Percentiles rank a stretch among this genome's conserved stretches.
Conservation (phyloP, 2,329 filamentous ascomycete species). For the Botrytis hyacinthi region DNA sequence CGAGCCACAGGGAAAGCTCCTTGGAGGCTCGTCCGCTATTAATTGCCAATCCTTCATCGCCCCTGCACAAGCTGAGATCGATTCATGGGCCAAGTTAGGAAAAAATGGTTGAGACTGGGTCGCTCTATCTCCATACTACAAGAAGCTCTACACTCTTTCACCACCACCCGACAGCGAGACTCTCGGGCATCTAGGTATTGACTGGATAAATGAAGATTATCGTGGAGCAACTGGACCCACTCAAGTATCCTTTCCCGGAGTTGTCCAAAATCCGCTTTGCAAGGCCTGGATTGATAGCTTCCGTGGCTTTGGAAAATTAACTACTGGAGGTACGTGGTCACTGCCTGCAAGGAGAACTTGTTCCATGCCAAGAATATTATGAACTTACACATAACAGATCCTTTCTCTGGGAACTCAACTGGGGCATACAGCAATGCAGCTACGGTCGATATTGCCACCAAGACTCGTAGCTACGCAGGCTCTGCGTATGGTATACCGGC, state of each 20-base stretch:
- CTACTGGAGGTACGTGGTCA: slow-evolving; percentile 34
- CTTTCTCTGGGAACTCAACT: no score
- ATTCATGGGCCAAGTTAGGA: slow-evolving; percentile 44
- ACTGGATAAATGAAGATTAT: slow-evolving; percentile 18
- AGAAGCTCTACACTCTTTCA: slow-evolving; percentile 16
- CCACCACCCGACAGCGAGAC: slow-evolving; percentile 1
- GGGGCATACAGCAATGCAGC: no score
- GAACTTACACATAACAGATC: no score
- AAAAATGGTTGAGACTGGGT: slow-evolving; percentile 45
- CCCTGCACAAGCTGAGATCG: slow-evolving; percentile 32
- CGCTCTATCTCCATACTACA: slow-evolving; percentile 9
- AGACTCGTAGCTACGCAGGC: no score
- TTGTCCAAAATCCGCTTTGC: slow-evolving; percentile 9
- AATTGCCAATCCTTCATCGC: slow-evolving; percentile 33
- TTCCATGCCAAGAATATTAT: no score
- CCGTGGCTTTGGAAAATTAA: slow-evolving; percentile 4
- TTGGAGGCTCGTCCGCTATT: slow-evolving; percentile 42
- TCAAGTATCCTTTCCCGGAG: slow-evolving; percentile 13
- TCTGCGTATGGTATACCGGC: no score
- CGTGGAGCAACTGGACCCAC: slow-evolving; percentile 7
- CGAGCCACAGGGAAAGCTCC: slow-evolving; percentile 36
- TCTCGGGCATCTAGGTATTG: slow-evolving; percentile 10
- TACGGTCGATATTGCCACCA: no score
- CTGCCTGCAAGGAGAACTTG: no score
- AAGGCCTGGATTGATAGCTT: slow-evolving; percentile 18